These are phyloP conservation scores for Ustanciosporium gigantosporum DNA, from an alignment of 1,284 basidiomycete species.

Conservation along the genomic window DNA sequence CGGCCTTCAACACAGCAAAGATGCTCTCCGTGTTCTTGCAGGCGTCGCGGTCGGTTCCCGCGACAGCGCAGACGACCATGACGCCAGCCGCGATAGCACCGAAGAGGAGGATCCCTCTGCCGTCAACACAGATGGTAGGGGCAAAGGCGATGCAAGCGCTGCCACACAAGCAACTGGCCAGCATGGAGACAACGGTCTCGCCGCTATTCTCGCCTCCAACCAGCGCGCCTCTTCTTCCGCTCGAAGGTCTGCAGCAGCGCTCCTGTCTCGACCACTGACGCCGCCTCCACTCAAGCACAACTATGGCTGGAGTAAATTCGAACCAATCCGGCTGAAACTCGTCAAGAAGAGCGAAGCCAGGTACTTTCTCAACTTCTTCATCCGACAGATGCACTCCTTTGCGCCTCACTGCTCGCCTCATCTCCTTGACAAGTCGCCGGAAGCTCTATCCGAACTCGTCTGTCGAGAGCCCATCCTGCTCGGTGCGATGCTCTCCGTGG, in stretches of 20 bases:
- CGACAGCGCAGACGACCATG: conserved; percentile 6
- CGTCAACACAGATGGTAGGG: not conserved
- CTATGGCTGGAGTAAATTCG: conserved; percentile 44
- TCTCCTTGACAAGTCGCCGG: conserved; percentile 34
- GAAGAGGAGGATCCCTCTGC: not conserved
- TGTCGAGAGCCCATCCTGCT: conserved; percentile 39
- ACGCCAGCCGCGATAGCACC: not conserved
- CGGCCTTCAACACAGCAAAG: conserved; percentile 36
- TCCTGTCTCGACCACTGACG: conserved; percentile 19
- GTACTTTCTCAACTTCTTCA: conserved; percentile 43
- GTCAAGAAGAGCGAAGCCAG: conserved; percentile 37
- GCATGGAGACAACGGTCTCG: not conserved
- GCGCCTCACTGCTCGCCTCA: conserved; percentile 42
- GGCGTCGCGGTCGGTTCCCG: conserved; percentile 33
- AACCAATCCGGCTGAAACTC: conserved; percentile 42
- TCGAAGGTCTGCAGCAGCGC: conserved; percentile 17
- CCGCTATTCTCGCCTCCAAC: not conserved
- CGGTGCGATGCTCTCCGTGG: conserved; percentile 44
- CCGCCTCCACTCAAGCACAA: conserved; percentile 39
- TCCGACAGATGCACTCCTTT: conserved; percentile 41
- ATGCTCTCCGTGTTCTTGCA: conserved; percentile 36
- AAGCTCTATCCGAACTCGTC: conserved; percentile 41
- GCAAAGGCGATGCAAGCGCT: not conserved
- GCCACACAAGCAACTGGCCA: not conserved
- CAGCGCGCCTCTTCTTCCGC: conserved; percentile 7